These are phyloP conservation scores for Panaeolus cyanescens DNA, from an alignment of 768 basidiomycete species.

Conservation along the genomic window DNA sequence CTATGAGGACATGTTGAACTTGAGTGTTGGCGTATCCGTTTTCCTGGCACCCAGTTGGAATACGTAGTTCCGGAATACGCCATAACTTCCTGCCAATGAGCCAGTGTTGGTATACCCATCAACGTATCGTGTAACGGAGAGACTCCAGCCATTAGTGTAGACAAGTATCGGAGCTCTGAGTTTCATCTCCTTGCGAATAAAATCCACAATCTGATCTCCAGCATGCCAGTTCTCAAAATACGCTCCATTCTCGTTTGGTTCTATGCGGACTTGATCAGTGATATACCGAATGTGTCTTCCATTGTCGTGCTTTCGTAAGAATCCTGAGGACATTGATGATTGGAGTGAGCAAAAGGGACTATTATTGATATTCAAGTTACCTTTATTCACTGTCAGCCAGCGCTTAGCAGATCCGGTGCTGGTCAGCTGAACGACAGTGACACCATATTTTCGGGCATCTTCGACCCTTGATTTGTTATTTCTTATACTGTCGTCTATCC, in stretches of 20 bases:
- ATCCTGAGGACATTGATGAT: neutral
- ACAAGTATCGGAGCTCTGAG: slow-evolving; percentile 13
- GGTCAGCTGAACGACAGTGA: slow-evolving; percentile 21
- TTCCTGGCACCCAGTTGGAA: neutral
- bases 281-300: slow-evolving; percentile 10
- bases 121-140: slow-evolving; percentile 11
- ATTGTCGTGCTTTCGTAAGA: slow-evolving; percentile 10
- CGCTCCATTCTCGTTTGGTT: neutral
- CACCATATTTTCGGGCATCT: slow-evolving; percentile 16
- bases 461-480: slow-evolving; percentile 16
- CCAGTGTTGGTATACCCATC: slow-evolving; percentile 6
- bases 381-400: slow-evolving; percentile 27
- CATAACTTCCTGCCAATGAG: neutral
- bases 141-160: neutral
- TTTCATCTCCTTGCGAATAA: slow-evolving; percentile 10
- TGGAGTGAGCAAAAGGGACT: too few relatives aligned
- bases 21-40: neutral
- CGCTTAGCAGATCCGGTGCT: slow-evolving; percentile 23
- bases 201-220: slow-evolving; percentile 11
- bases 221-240: slow-evolving; percentile 6
- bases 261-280: slow-evolving; percentile 12
- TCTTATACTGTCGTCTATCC: slow-evolving; percentile 25
- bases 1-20: neutral
- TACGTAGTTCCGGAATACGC: neutral
- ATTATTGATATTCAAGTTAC: slow-evolving; percentile 2